These are phyloP conservation scores for Geotrichum restrictum DNA, from an alignment of 1,139 yeast species.

Conservation along the genomic window DNA sequence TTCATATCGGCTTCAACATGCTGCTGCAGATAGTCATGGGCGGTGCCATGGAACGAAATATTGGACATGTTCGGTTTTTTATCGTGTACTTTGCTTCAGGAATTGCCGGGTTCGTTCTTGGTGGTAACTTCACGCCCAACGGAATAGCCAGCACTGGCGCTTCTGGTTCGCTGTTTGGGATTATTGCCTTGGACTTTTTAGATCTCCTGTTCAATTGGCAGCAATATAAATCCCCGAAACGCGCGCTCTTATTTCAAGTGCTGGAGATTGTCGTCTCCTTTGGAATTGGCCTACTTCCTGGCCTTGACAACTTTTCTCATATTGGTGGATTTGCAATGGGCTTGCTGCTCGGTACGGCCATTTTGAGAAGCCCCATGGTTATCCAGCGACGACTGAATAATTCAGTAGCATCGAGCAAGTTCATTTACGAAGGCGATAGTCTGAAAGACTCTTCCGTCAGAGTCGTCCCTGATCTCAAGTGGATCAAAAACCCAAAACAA, in stretches of 20 bases:
- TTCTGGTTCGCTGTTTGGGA: conserved; percentile 69
- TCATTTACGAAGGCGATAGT: neutral
- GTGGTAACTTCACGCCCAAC: conserved; percentile 67
- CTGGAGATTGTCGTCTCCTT: conserved; percentile 58
- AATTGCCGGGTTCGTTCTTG: conserved; percentile 63
- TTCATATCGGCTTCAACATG: conserved; percentile 65
- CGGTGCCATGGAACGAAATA: conserved; percentile 53
- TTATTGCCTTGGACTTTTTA: conserved; percentile 59
- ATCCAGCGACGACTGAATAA: conserved; percentile 26
- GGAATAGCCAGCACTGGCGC: conserved; percentile 74
- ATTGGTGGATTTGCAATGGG: conserved; percentile 75
- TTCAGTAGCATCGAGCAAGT: neutral
- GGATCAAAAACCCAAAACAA: neutral
- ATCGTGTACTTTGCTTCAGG: conserved; percentile 61
- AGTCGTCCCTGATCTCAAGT: neutral
- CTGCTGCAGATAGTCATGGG: conserved; percentile 62
- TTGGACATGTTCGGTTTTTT: conserved; percentile 56
- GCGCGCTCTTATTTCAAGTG: conserved; percentile 49
- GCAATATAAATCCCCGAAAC: conserved; percentile 41
- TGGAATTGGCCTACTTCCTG: conserved; percentile 67
- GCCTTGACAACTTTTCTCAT: conserved; percentile 72
- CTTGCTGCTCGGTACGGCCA: conserved; percentile 47
- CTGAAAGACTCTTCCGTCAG: neutral
- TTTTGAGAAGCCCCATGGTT: conserved; percentile 56
- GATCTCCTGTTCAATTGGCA: conserved; percentile 56